Base-by-base conservation (phyloP, 2,329 filamentous ascomycete genomes). In the Helotiales sp. region DNA sequence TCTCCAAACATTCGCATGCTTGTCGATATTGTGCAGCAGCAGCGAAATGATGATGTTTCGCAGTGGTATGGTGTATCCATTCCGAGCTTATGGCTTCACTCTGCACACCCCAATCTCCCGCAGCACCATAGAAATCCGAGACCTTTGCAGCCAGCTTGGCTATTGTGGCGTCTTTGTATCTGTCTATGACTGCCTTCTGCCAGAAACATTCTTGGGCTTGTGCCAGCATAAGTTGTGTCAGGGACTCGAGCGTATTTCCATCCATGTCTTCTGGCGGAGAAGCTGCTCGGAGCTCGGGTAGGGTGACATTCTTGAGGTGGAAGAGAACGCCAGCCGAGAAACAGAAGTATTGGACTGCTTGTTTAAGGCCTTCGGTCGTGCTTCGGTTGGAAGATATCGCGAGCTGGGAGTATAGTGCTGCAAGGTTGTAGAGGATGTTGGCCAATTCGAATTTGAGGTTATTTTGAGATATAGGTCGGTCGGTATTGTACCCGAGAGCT, bases 131-230 rank as follows among this genome's bases (percentile, higher is more conserved):
- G 42, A 96, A 83, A 69, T 99, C 95, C 2, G 91, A 96, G 3
- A 98, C 92, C 60, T 91, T 86, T 3, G 91, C 91, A 4, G 95
- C 93, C 17, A 99, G 80, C 71, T 96, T 95, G 2, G 95, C 90
- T 61, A 99, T 96, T 0, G 89, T 91, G 1, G 86, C 89, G 71
- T 99, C 95, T 72, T 96, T 97, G 75, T 96, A 86, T 24, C 88
- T 87, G 71, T 97, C 93, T 77, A 96, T 93, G 58, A 96, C 93
- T 0, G 95, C 93, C 72, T 96, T 98, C 66, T 95, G 89, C 95
- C 95, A 99, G 74, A 95, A 98, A 71, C 93, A 98, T 75, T 99
- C 95, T 71, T 99, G 95, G 27, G 89, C 93, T 72, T 99, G 92
- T 1, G 93, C 93, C 9, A 99, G 81, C 72, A 96, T 85, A 29